Evolutionary conservation across 495 filamentous ascomycete genomes (phyloP).

Genomic region (Penicillium antarcticum): DNA sequence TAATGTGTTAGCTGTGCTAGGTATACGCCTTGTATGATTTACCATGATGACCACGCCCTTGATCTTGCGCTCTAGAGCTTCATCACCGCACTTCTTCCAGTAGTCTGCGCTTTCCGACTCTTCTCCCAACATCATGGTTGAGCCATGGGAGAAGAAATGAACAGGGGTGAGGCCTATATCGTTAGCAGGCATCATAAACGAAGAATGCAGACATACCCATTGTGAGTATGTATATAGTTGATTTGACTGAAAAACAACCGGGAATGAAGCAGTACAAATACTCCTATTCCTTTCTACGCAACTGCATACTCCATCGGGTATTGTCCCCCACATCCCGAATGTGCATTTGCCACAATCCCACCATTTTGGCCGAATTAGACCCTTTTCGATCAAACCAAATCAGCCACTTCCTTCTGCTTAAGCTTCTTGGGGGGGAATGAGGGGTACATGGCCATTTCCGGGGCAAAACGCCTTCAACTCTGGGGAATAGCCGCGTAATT

Average conservation of each 20-base stretch:
- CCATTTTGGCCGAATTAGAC: no score
- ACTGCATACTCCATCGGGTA: constrained; percentile 3
- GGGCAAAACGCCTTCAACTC: neutral
- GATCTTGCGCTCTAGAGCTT: constrained; percentile 51
- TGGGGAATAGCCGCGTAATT: neutral
- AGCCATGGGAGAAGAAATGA: constrained; percentile 67
- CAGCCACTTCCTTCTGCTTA: no score
- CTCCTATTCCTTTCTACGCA: neutral
- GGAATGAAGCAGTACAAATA: no score
- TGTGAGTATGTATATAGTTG: neutral
- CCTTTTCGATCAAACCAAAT: no score
- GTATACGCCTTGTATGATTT: constrained; percentile 1
- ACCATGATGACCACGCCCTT: constrained; percentile 64
- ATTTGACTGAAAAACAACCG: no score
- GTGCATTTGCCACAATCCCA: no score
- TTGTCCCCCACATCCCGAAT: constrained; percentile 22
- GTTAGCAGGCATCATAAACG: neutral
- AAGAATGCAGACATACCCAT: no score
- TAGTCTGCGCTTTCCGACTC: constrained; percentile 54
- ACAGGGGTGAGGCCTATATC: constrained; percentile 46
- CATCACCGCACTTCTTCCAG: constrained; percentile 61
- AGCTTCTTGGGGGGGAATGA: no score
- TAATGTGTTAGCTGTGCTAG: neutral
- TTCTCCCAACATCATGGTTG: constrained; percentile 65
- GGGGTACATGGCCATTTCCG: neutral